Base-by-base conservation (phyloP, 345 rosid genomes). In the Populus deltoides region DNA sequence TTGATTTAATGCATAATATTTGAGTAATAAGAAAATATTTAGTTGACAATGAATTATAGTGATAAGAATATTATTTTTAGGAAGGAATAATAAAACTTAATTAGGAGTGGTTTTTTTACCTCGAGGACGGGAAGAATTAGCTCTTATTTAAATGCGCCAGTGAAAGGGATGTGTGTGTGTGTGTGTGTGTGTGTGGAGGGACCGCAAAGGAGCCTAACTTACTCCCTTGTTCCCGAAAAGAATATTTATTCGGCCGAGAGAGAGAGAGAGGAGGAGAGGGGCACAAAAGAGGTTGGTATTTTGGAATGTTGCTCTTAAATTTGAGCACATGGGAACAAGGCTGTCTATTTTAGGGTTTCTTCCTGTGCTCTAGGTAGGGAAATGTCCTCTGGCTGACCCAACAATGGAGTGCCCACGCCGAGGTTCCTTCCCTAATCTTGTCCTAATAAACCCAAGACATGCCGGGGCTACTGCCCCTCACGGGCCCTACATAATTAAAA, bases 271-370 rank as follows among this genome's bases (percentile, higher is more conserved):
- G 82, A 41, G 18, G 82, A 41, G 18, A 65, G 70, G 61, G 76
- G 75, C 79, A 72, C 68, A 80, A 79, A 80, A 74, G 83, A 79
- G 82, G 79, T 78, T 87, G 82, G 83, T 65, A 71, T 55, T 86
- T 88, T 89, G 94, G 87, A 89, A 89, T 83, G 89, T 86, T 88
- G 91, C 87, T 81, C 88, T 94, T 90, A 89, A 90, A 87, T 85
- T 63, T 45, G 87, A 47, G 86, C 93, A 91, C 93, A 94, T 90
- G 97, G 91, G 89, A 92, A 91, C 93, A 92, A 92, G 86, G 85
- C 68, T 90, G 91, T 91, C 88, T 82, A 83, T 69, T 85, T 82
- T 68, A 84, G 90, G 85, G 88, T 84, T 85, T 85, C 66, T 76
- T 82, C 80, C 77, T 77, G 84, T 83, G 90, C 39, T 72, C 73